phyloP scores from a whole-genome alignment of 495 filamentous ascomycete species.

The Entonaema liquescens region DNA sequence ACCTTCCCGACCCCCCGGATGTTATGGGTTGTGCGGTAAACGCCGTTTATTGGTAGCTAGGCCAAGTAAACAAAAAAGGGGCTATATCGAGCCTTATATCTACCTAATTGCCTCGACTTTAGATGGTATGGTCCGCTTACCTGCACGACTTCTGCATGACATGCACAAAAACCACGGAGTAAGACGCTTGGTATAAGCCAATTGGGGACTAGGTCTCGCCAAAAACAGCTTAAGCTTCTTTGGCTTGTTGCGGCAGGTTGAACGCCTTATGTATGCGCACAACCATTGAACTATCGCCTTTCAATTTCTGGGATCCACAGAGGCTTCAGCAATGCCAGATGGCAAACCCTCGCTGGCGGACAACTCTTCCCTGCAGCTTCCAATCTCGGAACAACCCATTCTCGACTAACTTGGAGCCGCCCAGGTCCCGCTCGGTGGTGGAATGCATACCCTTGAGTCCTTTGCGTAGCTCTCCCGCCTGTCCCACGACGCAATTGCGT shows the following conservation, averaged over 20 bases:
- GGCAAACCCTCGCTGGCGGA: slow-evolving; percentile 58
- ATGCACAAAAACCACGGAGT: slow-evolving; percentile 38
- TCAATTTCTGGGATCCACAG: slow-evolving; percentile 46
- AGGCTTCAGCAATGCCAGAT: slow-evolving; percentile 56
- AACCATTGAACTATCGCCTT: slow-evolving; percentile 44
- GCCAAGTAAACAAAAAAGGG: slow-evolving; percentile 31
- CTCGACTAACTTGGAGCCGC: slow-evolving; percentile 40
- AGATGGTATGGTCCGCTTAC: slow-evolving; percentile 31
- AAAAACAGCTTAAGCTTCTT: slow-evolving; percentile 38
- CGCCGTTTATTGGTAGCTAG: slow-evolving; percentile 29
- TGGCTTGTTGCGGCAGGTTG: slow-evolving; percentile 36
- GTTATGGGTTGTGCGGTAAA: slow-evolving; percentile 14
- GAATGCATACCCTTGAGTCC: slow-evolving; percentile 36
- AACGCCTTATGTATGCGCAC: slow-evolving; percentile 35
- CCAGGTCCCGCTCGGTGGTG: slow-evolving; percentile 40
- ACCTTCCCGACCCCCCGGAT: slow-evolving; percentile 13
- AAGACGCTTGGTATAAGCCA: slow-evolving; percentile 33
- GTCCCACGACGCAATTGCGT: slow-evolving; percentile 36
- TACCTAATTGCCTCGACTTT: slow-evolving; percentile 38
- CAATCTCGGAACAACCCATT: slow-evolving; percentile 42
- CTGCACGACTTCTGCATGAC: slow-evolving; percentile 44
- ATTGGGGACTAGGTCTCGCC: slow-evolving; percentile 35
- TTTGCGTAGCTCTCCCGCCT: slow-evolving; percentile 35
- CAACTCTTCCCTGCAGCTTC: slow-evolving; percentile 44
- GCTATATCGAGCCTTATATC: slow-evolving; percentile 42